Conservation (phyloP, 2,329 filamentous ascomycete species). For the Fusarium protoensiforme region DNA sequence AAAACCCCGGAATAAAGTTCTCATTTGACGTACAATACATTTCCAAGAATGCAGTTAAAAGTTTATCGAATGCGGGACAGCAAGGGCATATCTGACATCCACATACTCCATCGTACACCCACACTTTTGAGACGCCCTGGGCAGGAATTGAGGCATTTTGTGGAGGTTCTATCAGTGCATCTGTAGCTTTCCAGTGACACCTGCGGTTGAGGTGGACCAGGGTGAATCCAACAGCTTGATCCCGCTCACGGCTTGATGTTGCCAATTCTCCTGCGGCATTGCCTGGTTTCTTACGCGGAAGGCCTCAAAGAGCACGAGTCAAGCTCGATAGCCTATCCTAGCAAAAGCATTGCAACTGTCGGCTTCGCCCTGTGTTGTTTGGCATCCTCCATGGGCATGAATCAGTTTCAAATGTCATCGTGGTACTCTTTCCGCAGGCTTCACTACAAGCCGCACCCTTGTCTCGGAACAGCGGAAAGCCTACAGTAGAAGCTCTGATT, state of each 20-base stretch:
- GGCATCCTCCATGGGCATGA: neutral
- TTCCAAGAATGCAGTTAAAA: neutral
- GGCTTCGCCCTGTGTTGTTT: neutral
- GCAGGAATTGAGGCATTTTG: neutral
- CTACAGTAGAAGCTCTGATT: neutral
- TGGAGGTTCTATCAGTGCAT: neutral
- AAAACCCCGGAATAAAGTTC: neutral
- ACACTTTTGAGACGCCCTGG: neutral
- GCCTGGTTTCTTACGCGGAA: neutral
- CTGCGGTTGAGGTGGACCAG: neutral
- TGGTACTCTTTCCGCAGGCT: neutral
- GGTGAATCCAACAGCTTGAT: neutral
- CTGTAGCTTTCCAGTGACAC: neutral
- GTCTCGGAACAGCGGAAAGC: neutral
- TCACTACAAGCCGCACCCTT: neutral
- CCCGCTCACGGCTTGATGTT: neutral
- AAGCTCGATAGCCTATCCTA: neutral
- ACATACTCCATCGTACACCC: neutral
- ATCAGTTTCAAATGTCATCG: neutral
- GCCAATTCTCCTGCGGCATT: neutral
- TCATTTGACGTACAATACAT: neutral
- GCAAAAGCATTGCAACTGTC: neutral
- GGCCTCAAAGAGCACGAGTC: neutral
- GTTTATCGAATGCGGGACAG: neutral
- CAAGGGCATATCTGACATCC: neutral